Evolutionary conservation across 2,329 filamentous ascomycete species (phyloP).

Genomic region (Botrytis cinerea): DNA sequence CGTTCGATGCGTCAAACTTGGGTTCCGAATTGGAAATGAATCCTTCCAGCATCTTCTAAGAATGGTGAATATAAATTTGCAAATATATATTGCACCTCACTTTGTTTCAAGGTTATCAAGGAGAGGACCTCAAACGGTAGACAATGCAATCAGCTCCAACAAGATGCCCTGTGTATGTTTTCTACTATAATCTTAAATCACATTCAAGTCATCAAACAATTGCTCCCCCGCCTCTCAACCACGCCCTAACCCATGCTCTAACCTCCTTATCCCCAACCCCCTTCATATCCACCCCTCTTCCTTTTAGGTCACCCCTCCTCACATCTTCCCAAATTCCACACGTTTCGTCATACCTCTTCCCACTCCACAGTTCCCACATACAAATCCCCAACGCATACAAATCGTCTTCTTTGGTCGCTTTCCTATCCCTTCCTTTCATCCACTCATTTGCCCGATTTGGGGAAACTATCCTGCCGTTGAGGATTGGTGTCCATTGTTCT

Average conservation of each 20-base stretch:
- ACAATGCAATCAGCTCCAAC: not conserved
- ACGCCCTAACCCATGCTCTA: not conserved
- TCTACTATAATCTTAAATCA: not conserved
- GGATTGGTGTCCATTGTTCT: not conserved
- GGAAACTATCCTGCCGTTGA: not conserved
- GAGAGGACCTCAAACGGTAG: not conserved
- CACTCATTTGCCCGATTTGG: not conserved
- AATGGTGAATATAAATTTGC: not conserved
- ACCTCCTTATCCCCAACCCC: not conserved
- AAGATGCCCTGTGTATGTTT: accelerated
- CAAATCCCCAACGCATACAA: constrained; percentile 5
- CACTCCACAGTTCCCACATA: not conserved
- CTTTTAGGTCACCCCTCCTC: not conserved
- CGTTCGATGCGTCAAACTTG: not conserved
- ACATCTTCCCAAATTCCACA: not conserved
- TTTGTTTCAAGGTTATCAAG: not conserved
- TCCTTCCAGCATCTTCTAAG: not conserved
- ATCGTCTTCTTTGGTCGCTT: not conserved
- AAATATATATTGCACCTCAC: not conserved
- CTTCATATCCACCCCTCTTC: constrained; percentile 4
- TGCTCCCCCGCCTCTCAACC: constrained; percentile 7
- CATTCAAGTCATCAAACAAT: not conserved
- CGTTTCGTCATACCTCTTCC: not conserved
- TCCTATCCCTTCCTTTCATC: not conserved
- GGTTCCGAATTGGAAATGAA: not conserved